phyloP scores from a whole-genome alignment of 441 rosid species.

The Erysimum cheiri region DNA sequence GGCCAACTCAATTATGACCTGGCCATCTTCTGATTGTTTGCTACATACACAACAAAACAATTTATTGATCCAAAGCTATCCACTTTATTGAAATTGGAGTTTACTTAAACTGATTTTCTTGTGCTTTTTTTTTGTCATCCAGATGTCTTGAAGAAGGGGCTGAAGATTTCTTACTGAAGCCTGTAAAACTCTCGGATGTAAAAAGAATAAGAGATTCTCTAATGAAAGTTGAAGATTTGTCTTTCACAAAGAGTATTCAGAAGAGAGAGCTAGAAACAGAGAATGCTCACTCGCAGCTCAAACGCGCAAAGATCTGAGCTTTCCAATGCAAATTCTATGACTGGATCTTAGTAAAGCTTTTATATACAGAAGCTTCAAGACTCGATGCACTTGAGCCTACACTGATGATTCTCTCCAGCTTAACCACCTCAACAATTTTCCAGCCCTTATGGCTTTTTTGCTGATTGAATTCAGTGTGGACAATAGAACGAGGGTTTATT shows the following conservation, averaged over 20 bases:
- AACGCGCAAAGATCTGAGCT: slow-evolving; percentile 40
- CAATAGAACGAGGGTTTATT: background rate
- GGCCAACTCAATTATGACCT: slow-evolving; percentile 34
- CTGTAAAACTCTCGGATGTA: slow-evolving; percentile 78
- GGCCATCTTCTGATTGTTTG: slow-evolving; percentile 40
- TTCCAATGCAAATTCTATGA: slow-evolving; percentile 5
- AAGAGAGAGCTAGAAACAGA: slow-evolving; percentile 57
- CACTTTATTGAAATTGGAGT: slow-evolving; percentile 13
- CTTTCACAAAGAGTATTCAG: slow-evolving; percentile 33
- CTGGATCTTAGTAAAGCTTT: background rate
- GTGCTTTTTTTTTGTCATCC: slow-evolving; percentile 11
- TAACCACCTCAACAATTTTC: slow-evolving; percentile 12
- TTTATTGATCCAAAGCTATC: slow-evolving; percentile 24
- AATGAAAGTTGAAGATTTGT: slow-evolving; percentile 42
- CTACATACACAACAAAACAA: slow-evolving; percentile 22
- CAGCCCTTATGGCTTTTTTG: background rate
- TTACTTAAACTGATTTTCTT: slow-evolving; percentile 16
- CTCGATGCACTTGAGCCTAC: background rate
- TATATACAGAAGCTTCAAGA: background rate
- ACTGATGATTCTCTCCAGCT: slow-evolving; percentile 19
- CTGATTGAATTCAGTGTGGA: slow-evolving; percentile 21
- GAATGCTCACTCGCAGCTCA: slow-evolving; percentile 31
- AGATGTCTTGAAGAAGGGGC: slow-evolving; percentile 93
- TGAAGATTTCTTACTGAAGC: slow-evolving; percentile 77
- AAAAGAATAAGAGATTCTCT: slow-evolving; percentile 64